Evolutionary conservation across 805 yeast genomes (phyloP).

Genomic region (Lipomyces sp.): DNA sequence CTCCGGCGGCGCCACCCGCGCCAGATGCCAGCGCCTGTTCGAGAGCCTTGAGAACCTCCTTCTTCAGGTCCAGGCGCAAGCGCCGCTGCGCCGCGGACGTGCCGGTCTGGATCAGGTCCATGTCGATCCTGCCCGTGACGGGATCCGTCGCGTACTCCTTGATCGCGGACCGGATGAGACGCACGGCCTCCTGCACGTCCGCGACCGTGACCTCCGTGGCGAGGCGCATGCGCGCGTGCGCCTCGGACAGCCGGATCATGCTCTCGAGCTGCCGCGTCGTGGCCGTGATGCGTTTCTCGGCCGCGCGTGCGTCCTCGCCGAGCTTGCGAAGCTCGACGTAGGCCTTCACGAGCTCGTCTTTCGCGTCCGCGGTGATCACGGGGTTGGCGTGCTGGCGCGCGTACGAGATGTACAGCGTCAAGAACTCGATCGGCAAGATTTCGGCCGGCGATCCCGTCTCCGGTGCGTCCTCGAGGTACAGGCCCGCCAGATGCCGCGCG

Average conservation of each 20-base stretch:
- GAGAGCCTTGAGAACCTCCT: constrained; percentile 55
- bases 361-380: constrained; percentile 73
- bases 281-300: constrained; percentile 92
- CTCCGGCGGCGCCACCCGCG: constrained; percentile 39
- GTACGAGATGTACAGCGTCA: constrained; percentile 86
- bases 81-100: constrained; percentile 83
- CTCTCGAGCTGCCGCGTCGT: constrained; percentile 96
- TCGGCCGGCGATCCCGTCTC: constrained; percentile 64
- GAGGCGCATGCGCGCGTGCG: constrained; percentile 95
- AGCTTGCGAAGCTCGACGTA: constrained; percentile 92
- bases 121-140: constrained; percentile 90
- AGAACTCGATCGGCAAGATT: constrained; percentile 78
- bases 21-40: constrained; percentile 34
- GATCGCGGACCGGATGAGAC: constrained; percentile 88
- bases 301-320: constrained; percentile 84
- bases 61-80: constrained; percentile 66
- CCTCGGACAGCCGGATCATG: constrained; percentile 88
- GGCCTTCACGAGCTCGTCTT: constrained; percentile 75
- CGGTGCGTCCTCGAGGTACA: constrained; percentile 87
- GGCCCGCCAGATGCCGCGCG: constrained; percentile 84
- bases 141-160: constrained; percentile 99
- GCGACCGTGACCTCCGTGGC: constrained; percentile 63
- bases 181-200: constrained; percentile 91
- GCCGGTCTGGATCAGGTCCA: constrained; percentile 96
- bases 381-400: constrained; percentile 87